Percentiles rank a stretch among this genome's conserved stretches.
These are phyloP conservation scores for Cylindrotheca closterium DNA, from an alignment of 108 stramenopile species.

Conservation along the genomic window DNA sequence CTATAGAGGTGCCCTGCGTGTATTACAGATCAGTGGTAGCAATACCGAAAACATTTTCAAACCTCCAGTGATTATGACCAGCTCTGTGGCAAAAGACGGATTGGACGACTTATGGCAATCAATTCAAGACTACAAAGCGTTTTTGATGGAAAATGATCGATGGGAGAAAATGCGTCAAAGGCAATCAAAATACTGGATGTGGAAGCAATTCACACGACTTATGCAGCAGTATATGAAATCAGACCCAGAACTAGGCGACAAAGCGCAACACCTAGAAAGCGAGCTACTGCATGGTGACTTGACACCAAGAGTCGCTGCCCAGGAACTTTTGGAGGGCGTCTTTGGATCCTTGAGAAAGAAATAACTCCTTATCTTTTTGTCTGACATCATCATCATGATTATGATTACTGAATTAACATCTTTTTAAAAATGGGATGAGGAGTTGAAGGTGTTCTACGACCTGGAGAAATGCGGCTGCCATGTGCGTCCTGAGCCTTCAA, in stretches of 20 bases:
- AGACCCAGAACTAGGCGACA: constrained; percentile 31
- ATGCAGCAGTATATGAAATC: constrained; percentile 34
- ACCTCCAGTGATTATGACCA: constrained; percentile 62
- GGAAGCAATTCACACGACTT: constrained; percentile 48
- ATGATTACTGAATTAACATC: no score
- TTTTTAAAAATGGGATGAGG: no score
- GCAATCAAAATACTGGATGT: constrained; percentile 83
- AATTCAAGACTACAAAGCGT: constrained; percentile 40
- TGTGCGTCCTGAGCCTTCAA: no score
- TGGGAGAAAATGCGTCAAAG: constrained; percentile 45
- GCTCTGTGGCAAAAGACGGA: constrained; percentile 55
- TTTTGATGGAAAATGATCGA: constrained; percentile 36
- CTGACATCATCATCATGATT: no score
- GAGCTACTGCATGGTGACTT: constrained; percentile 40
- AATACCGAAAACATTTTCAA: constrained; percentile 13
- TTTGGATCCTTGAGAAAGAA: constrained; percentile 4
- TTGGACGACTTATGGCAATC: constrained; percentile 58
- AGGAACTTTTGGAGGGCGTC: constrained; percentile 37
- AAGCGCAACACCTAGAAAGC: constrained; percentile 35
- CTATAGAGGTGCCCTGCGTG: constrained; percentile 65
- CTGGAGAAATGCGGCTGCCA: no score
- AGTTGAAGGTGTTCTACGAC: no score
- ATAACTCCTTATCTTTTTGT: no score
- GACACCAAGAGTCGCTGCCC: constrained; percentile 64
- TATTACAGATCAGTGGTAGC: constrained; percentile 26